A percentile compares a stretch with the other conserved stretches of the same genome.
Evolutionary conservation across 78 protist species (phyloP).

Genomic region (Dictyostelium purpureum): DNA sequence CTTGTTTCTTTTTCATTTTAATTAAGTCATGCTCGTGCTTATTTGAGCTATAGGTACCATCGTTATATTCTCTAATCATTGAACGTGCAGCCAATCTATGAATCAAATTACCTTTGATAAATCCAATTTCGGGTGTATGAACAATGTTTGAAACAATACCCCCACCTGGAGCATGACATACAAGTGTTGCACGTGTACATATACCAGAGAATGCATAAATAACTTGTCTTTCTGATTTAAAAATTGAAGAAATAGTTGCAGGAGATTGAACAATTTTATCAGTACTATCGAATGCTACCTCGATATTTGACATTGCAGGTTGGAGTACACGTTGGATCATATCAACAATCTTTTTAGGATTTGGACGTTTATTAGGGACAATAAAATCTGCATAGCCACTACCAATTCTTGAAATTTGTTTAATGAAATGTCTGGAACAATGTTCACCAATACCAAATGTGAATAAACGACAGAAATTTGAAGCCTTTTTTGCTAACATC

Average conservation of each 20-base stretch:
- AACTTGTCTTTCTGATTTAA: constrained; percentile 48
- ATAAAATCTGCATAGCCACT: constrained; percentile 66
- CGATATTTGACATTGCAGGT: constrained; percentile 68
- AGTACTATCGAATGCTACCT: constrained; percentile 37
- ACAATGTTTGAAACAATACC: constrained; percentile 53
- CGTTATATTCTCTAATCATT: constrained; percentile 78
- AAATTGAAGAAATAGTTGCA: constrained; percentile 34
- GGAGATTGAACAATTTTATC: constrained; percentile 49
- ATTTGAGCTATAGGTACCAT: constrained; percentile 33
- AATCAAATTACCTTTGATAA: constrained; percentile 45
- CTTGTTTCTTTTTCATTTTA: constrained; percentile 40
- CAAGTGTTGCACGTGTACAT: constrained; percentile 53
- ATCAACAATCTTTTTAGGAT: constrained; percentile 36
- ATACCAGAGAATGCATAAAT: constrained; percentile 64
- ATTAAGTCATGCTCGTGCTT: constrained; percentile 55
- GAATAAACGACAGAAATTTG: constrained; percentile 30
- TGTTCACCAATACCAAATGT: constrained; percentile 64
- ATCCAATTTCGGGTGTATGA: constrained; percentile 70
- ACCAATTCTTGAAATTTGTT: constrained; percentile 44
- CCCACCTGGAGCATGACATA: constrained; percentile 74
- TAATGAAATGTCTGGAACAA: constrained; percentile 51
- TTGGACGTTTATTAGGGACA: constrained; percentile 59
- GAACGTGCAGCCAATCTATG: constrained; percentile 74
- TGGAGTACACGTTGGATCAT: constrained; percentile 42
- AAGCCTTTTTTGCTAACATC: constrained; percentile 7